Evolutionary conservation across 805 yeast genomes (phyloP).

Genomic region (Cyberlindnera sargentensis): DNA sequence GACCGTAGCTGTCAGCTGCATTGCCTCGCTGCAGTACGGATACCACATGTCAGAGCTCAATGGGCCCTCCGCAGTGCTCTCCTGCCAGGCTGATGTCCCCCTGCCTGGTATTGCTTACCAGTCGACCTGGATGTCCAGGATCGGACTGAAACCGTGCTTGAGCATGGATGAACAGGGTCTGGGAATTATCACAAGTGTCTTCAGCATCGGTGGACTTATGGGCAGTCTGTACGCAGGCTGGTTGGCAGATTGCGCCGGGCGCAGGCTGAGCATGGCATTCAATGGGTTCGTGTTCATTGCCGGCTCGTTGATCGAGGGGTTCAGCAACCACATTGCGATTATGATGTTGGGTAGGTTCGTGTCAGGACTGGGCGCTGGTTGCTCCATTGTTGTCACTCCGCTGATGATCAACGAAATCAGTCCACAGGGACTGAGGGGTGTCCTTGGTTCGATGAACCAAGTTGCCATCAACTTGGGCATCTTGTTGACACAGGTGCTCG

Average conservation of each 20-base stretch:
- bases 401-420: constrained; percentile 74
- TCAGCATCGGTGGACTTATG: constrained; percentile 76
- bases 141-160: constrained; percentile 51
- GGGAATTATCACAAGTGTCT: constrained; percentile 72
- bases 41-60: constrained; percentile 93
- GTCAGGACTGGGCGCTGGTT: constrained; percentile 84
- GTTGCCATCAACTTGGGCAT: constrained; percentile 83
- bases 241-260: constrained; percentile 59
- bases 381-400: constrained; percentile 80
- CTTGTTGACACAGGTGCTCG: constrained; percentile 67
- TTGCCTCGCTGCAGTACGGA: constrained; percentile 86
- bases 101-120: constrained; percentile 20
- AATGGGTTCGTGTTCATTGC: constrained; percentile 45
- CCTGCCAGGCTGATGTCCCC: constrained; percentile 38
- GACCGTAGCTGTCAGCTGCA: constrained; percentile 52
- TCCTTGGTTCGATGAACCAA: constrained; percentile 86
- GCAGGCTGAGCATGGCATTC: constrained; percentile 44
- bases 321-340: constrained; percentile 33
- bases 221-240: constrained; percentile 67
- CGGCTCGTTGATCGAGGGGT: constrained; percentile 59
- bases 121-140: constrained; percentile 21
- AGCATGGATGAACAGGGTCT: constrained; percentile 47
- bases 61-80: constrained; percentile 71
- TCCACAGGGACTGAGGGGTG: constrained; percentile 62
- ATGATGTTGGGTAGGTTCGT: constrained; percentile 65